Percentiles rank a stretch among this genome's conserved stretches.
These are phyloP conservation scores for Silybum marianum DNA, from an alignment of 129 eudicot genomes.

Conservation along the genomic window DNA sequence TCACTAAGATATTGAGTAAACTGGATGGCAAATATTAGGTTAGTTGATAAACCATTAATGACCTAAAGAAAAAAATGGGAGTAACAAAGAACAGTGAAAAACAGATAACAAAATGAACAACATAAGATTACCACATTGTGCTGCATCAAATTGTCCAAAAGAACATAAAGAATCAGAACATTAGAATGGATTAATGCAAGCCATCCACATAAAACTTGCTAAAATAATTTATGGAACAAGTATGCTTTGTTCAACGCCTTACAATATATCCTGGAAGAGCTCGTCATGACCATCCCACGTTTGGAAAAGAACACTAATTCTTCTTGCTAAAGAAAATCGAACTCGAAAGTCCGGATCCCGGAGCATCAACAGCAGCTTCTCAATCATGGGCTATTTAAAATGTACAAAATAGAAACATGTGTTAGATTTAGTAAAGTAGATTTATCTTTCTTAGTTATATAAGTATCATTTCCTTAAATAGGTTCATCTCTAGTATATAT, in stretches of 20 bases:
- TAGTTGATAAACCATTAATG: not conserved
- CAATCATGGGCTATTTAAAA: conserved; percentile 70
- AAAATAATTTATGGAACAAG: not conserved
- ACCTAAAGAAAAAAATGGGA: not conserved
- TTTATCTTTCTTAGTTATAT: no score
- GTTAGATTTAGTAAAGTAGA: no score
- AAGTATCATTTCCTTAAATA: no score
- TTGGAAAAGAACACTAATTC: conserved; percentile 81
- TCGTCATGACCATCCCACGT: conserved; percentile 98
- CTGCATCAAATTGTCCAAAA: conserved; percentile 4
- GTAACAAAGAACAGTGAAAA: conserved; percentile 5
- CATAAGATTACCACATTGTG: not conserved
- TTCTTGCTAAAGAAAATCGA: conserved; percentile 67
- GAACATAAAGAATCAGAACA: not conserved
- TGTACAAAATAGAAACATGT: conserved; percentile 19
- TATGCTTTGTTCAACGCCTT: conserved; percentile 25
- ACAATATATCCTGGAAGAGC: conserved; percentile 90
- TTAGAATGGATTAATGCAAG: not conserved
- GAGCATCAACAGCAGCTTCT: conserved; percentile 80
- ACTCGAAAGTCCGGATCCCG: conserved; percentile 95
- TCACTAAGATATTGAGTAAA: not conserved
- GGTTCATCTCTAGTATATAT: no score
- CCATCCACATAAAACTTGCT: not conserved
- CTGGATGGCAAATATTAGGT: not conserved
- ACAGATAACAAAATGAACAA: not conserved